A percentile compares a stretch with the other conserved stretches of the same genome.
Conservation (phyloP, 768 basidiomycete genomes). For the Serendipita vermifera region DNA sequence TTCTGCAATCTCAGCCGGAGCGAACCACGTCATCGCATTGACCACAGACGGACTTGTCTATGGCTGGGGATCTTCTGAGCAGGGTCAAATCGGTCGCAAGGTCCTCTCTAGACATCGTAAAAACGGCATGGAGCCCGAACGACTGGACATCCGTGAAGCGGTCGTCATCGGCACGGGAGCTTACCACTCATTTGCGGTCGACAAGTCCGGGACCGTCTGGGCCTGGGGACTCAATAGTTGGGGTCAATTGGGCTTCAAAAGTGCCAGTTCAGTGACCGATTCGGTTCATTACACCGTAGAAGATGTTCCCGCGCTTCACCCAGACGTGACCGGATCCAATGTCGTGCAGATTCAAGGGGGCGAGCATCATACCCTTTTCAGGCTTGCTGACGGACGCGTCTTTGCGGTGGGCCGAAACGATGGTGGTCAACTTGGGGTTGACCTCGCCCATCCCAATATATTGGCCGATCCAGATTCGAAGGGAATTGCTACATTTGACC, state of each 20-base stretch:
- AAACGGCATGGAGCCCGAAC: constrained; percentile 79
- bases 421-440: constrained; percentile 63
- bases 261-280: neutral
- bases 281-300: constrained; percentile 4
- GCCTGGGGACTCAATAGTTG: constrained; percentile 92
- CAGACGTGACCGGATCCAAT: constrained; percentile 36
- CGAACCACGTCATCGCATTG: constrained; percentile 80
- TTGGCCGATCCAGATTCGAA: constrained; percentile 7
- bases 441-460: constrained; percentile 28
- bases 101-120: constrained; percentile 80
- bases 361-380: constrained; percentile 82
- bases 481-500: constrained; percentile 27
- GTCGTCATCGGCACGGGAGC: constrained; percentile 66
- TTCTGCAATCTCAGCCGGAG: constrained; percentile 62
- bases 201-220: constrained; percentile 71
- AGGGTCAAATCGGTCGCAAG: constrained; percentile 82
- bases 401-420: constrained; percentile 80
- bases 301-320: constrained; percentile 51
- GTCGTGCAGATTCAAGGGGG: constrained; percentile 70
- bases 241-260: constrained; percentile 42
- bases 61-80: constrained; percentile 83
- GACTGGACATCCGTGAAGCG: constrained; percentile 58
- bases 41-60: constrained; percentile 81
- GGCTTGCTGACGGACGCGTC: constrained; percentile 69
- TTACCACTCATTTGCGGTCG: constrained; percentile 84